Evolutionary conservation across 164 flowering plant genomes (phyloP).

Genomic region (Macadamia tetraphylla): DNA sequence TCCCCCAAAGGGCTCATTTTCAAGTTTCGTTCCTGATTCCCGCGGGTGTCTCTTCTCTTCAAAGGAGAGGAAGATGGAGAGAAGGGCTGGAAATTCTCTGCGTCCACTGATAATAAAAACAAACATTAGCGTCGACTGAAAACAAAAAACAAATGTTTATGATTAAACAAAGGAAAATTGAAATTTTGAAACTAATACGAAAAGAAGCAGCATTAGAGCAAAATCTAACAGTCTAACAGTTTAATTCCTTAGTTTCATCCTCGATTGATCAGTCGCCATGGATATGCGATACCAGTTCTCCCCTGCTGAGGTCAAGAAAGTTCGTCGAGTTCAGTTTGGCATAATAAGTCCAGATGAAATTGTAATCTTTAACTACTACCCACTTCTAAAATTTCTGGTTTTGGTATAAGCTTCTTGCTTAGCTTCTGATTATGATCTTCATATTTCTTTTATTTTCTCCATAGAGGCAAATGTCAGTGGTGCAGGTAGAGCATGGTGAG

Average conservation of each 20-base stretch:
- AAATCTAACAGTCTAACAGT: constrained; percentile 5
- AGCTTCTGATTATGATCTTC: neutral
- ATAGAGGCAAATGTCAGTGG: constrained; percentile 99
- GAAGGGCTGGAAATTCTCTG: neutral
- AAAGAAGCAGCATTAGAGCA: neutral
- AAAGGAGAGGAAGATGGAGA: no score
- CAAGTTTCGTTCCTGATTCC: no score
- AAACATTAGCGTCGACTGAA: no score
- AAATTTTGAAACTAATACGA: neutral
- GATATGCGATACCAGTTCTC: constrained; percentile 67
- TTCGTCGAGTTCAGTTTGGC: constrained; percentile 71
- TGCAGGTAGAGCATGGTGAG: constrained; percentile 88
- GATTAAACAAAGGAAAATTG: neutral
- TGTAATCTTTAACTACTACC: constrained; percentile 26
- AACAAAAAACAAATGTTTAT: neutral
- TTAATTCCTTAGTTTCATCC: neutral
- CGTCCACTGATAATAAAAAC: neutral
- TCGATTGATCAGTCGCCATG: constrained; percentile 33
- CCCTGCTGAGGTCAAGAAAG: constrained; percentile 80
- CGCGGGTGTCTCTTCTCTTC: no score
- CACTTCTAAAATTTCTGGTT: constrained; percentile 5
- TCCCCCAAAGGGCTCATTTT: no score
- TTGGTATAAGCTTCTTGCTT: constrained; percentile 1
- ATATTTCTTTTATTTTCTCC: constrained; percentile 3
- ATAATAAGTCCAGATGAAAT: constrained; percentile 79